Evolutionary conservation across 2,329 filamentous ascomycete species (phyloP).

Genomic region (Hypomyces rosellus): DNA sequence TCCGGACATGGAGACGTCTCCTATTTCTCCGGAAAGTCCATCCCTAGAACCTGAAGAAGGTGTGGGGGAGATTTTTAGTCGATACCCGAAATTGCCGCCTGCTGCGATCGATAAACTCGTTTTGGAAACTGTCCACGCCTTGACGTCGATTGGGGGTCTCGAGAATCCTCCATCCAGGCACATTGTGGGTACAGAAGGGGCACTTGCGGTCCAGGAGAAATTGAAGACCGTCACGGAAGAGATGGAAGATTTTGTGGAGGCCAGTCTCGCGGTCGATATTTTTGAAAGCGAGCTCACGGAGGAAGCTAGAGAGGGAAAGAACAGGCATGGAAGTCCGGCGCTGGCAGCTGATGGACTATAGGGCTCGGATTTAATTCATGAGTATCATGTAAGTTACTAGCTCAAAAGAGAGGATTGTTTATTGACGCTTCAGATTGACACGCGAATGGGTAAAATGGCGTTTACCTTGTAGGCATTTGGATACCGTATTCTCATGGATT

Average conservation of each 20-base stretch:
- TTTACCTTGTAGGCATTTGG: no score
- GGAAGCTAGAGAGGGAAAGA: slow-evolving; percentile 41
- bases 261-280: slow-evolving; percentile 79
- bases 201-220: slow-evolving; percentile 87
- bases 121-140: slow-evolving; percentile 81
- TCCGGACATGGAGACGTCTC: slow-evolving; percentile 22
- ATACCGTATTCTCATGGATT: no score
- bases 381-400: no score
- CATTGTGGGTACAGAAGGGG: slow-evolving; percentile 87
- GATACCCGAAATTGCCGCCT: slow-evolving; percentile 68
- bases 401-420: no score
- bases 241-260: slow-evolving; percentile 90
- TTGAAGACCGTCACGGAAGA: slow-evolving; percentile 94
- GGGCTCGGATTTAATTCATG: no score
- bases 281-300: slow-evolving; percentile 50
- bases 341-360: background rate
- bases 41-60: slow-evolving; percentile 28
- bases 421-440: no score
- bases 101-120: slow-evolving; percentile 68
- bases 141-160: slow-evolving; percentile 88
- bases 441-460: no score
- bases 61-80: slow-evolving; percentile 47
- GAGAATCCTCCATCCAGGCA: slow-evolving; percentile 92
- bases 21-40: slow-evolving; percentile 25
- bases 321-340: slow-evolving; percentile 20